Evolutionary conservation across 768 basidiomycete genomes (phyloP).

Genomic region (Chalciporus sphaerocephalus): DNA sequence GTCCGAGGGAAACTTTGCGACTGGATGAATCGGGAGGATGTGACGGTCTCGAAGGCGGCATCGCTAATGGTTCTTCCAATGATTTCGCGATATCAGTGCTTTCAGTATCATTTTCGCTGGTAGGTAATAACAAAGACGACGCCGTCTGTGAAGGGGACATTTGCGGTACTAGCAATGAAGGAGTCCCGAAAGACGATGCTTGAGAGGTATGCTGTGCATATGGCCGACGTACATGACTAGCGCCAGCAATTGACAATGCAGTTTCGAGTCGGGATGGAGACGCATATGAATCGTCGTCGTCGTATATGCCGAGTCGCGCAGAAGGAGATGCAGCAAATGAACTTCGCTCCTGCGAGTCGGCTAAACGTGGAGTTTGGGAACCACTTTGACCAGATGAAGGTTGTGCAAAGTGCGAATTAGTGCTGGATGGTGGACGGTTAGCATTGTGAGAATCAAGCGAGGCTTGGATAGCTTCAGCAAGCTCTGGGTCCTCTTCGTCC

Average conservation of each 20-base stretch:
- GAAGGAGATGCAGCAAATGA: neutral
- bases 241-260: slow-evolving; percentile 61
- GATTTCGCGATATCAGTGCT: neutral
- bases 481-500: slow-evolving; percentile 50
- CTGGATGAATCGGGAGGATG: neutral
- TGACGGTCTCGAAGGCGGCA: slow-evolving; percentile 2
- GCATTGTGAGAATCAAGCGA: slow-evolving; percentile 42
- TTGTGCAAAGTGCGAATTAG: neutral
- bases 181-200: slow-evolving; percentile 36
- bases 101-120: neutral
- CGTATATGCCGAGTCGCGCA: slow-evolving; percentile 3
- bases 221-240: slow-evolving; percentile 35
- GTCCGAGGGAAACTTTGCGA: neutral
- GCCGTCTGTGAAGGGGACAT: neutral
- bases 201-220: slow-evolving; percentile 12
- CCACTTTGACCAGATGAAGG: slow-evolving; percentile 5
- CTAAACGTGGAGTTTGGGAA: slow-evolving; percentile 6
- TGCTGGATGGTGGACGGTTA: neutral
- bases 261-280: slow-evolving; percentile 61
- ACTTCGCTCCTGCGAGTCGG: neutral
- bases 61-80: slow-evolving; percentile 4
- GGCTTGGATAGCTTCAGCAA: slow-evolving; percentile 59
- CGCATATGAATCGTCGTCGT: slow-evolving; percentile 46
- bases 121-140: neutral
- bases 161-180: slow-evolving; percentile 29